These are phyloP conservation scores for Aspergillus kassunensis DNA, from an alignment of 495 filamentous ascomycete species.

Conservation along the genomic window DNA sequence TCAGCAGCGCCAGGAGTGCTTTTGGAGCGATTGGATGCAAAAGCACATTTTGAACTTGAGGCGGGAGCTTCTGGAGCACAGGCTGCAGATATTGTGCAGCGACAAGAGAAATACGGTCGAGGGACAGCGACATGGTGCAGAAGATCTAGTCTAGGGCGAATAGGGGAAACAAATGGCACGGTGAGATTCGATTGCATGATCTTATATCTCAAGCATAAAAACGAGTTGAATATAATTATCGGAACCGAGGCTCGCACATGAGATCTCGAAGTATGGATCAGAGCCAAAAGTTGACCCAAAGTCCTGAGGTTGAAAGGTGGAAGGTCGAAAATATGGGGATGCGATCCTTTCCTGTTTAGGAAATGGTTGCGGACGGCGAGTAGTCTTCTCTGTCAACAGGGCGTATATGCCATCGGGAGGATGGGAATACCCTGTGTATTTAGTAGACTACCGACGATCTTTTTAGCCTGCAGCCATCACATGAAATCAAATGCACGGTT, in stretches of 20 bases:
- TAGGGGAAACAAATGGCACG: background rate
- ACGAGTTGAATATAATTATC: background rate
- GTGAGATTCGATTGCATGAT: background rate
- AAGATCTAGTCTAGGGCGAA: background rate
- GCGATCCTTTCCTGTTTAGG: constrained; percentile 1
- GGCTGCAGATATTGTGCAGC: constrained; percentile 28
- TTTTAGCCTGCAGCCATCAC: no score
- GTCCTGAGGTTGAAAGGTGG: background rate
- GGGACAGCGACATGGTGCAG: constrained; percentile 22
- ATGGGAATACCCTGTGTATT: no score
- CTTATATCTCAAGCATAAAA: background rate
- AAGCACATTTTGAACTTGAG: constrained; percentile 24
- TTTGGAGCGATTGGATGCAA: constrained; percentile 30
- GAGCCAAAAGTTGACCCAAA: background rate
- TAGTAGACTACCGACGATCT: no score
- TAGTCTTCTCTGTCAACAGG: no score
- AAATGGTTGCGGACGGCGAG: constrained; percentile 17
- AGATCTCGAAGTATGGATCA: background rate
- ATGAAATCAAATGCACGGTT: no score
- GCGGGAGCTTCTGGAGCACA: constrained; percentile 27
- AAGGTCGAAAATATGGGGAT: constrained; percentile 2
- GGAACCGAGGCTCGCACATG: constrained; percentile 12
- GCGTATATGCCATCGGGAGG: no score
- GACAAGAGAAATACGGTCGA: constrained; percentile 20
- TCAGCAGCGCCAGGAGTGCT: constrained; percentile 23